These are phyloP conservation scores for Fusarium fujikuroi DNA, from an alignment of 2,329 filamentous ascomycete genomes.

Conservation along the genomic window DNA sequence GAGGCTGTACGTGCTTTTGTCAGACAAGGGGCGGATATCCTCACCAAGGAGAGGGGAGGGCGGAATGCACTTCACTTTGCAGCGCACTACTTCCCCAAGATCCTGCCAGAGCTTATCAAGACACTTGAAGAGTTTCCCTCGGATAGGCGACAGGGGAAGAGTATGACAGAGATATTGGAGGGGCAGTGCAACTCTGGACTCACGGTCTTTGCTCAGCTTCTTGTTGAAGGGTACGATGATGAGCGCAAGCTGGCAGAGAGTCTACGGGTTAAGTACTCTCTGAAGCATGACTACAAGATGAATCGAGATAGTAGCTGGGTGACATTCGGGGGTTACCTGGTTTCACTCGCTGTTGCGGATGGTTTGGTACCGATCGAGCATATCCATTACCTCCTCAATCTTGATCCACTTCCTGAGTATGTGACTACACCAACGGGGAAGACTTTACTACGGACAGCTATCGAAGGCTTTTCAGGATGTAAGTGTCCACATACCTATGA, in stretches of 20 bases:
- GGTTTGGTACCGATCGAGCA: neutral
- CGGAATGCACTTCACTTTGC: neutral
- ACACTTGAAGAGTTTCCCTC: neutral
- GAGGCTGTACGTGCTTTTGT: neutral
- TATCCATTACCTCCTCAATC: neutral
- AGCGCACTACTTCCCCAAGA: neutral
- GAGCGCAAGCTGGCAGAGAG: neutral
- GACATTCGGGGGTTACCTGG: neutral
- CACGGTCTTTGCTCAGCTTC: neutral
- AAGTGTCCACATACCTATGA: rapidly evolving
- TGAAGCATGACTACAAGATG: neutral
- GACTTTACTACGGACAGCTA: neutral
- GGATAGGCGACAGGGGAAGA: neutral
- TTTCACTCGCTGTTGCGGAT: neutral
- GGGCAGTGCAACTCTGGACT: neutral
- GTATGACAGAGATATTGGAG: neutral
- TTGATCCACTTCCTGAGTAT: neutral
- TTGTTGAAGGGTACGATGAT: neutral
- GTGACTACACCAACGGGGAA: rapidly evolving
- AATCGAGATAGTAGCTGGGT: neutral
- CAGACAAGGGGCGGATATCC: neutral
- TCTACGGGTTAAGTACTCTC: rapidly evolving
- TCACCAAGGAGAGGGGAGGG: neutral
- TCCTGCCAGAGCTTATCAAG: neutral
- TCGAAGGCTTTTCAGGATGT: neutral